phyloP scores from a whole-genome alignment of 345 rosid genomes.

The Eucalyptus polybractea region DNA sequence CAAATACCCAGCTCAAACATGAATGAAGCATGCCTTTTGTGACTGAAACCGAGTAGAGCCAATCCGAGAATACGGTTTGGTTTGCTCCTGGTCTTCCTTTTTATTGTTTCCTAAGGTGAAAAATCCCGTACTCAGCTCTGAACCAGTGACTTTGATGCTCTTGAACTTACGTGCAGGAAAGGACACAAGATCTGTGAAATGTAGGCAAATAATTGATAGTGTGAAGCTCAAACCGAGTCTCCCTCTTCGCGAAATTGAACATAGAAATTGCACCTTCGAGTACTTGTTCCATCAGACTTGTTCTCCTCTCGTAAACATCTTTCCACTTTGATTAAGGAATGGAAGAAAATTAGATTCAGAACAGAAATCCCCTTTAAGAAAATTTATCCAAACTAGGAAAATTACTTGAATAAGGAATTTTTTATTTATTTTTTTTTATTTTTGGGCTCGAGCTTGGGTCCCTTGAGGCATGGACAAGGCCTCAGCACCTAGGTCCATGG shows the following conservation, averaged over 20 bases:
- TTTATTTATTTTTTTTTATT: no score
- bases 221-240: neutral
- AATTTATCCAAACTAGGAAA: no score
- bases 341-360: no score
- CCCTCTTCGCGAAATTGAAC: neutral
- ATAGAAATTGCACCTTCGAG: neutral
- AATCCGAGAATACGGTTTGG: neutral
- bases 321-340: neutral
- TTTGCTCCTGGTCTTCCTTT: no score
- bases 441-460: neutral
- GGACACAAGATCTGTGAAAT: neutral
- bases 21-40: neutral
- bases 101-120: no score
- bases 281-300: neutral
- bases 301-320: neutral
- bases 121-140: neutral
- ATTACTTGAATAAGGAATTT: no score
- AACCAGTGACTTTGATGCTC: neutral
- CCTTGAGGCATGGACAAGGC: neutral
- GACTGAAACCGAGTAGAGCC: neutral
- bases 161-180: neutral
- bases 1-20: no score
- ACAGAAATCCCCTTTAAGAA: neutral
- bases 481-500: neutral
- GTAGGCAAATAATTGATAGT: neutral